Evolutionary conservation across 768 basidiomycete genomes (phyloP).

Genomic region (Fomitopsis serialis): DNA sequence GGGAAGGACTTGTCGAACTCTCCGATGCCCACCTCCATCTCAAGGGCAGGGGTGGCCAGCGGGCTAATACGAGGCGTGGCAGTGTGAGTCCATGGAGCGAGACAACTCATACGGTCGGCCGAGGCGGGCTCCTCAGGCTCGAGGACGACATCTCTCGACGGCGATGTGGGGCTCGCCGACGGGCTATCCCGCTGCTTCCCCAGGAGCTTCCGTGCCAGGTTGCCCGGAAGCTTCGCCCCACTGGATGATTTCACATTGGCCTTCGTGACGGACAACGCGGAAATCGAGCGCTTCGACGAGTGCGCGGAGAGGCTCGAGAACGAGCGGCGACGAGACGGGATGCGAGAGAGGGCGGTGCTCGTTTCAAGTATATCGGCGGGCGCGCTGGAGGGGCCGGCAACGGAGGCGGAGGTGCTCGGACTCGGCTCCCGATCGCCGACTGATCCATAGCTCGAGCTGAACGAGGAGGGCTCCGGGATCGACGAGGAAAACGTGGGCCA

Average conservation of each 20-base stretch:
- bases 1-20: constrained; percentile 15
- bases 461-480: constrained; percentile 23
- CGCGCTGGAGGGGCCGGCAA: background rate
- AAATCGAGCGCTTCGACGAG: constrained; percentile 36
- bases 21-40: constrained; percentile 17
- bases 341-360: constrained; percentile 11
- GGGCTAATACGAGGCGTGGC: constrained; percentile 21
- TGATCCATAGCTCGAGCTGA: constrained; percentile 17
- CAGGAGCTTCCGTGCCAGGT: constrained; percentile 51
- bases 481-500: constrained; percentile 23
- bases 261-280: constrained; percentile 42
- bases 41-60: constrained; percentile 15
- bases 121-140: constrained; percentile 8
- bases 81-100: constrained; percentile 40
- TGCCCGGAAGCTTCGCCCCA: constrained; percentile 40
- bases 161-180: constrained; percentile 8
- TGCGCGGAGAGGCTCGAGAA: constrained; percentile 47
- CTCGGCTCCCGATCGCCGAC: constrained; percentile 9
- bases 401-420: background rate
- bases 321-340: constrained; percentile 47
- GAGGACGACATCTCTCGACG: background rate
- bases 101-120: constrained; percentile 27
- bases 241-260: constrained; percentile 39
- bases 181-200: constrained; percentile 32
- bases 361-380: constrained; percentile 3